Evolutionary conservation across 768 basidiomycete species (phyloP).

Genomic region (Goffeauzyma gilvescens): DNA sequence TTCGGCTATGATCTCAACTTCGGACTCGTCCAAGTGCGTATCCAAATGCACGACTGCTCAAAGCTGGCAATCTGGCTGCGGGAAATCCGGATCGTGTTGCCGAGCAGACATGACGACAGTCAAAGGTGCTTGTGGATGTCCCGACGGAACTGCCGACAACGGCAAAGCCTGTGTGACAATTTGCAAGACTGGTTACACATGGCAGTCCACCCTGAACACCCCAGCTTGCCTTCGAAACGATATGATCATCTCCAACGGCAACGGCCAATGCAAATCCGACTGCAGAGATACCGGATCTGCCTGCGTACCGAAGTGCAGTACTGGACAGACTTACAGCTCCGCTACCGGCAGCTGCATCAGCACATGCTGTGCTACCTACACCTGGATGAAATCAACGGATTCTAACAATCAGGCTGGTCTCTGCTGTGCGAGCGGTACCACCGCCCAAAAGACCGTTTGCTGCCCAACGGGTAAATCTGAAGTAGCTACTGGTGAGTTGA

Average conservation of each 20-base stretch:
- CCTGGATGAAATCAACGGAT: slow-evolving; percentile 4
- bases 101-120: slow-evolving; percentile 3
- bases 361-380: slow-evolving; percentile 15
- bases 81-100: slow-evolving; percentile 12
- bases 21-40: slow-evolving; percentile 7
- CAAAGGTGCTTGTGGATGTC: slow-evolving; percentile 13
- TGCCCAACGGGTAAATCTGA: slow-evolving; percentile 14
- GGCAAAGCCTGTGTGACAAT: slow-evolving; percentile 7
- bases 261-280: too few species aligned
- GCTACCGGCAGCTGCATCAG: slow-evolving; percentile 11
- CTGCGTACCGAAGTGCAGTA: slow-evolving; percentile 7
- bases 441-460: slow-evolving; percentile 16
- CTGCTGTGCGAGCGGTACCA: slow-evolving; percentile 13
- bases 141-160: slow-evolving; percentile 9
- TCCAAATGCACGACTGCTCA: slow-evolving; percentile 4
- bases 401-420: slow-evolving; percentile 8
- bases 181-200: too few species aligned
- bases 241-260: too few species aligned
- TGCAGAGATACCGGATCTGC: slow-evolving; percentile 6
- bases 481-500: too few species aligned
- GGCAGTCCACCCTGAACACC: too few species aligned
- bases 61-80: slow-evolving; percentile 9
- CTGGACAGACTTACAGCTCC: slow-evolving; percentile 10
- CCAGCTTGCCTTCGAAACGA: too few species aligned
- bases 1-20: too few species aligned